Evolutionary conservation across 1,284 basidiomycete genomes (phyloP).

Genomic region (Gomphus sp.): DNA sequence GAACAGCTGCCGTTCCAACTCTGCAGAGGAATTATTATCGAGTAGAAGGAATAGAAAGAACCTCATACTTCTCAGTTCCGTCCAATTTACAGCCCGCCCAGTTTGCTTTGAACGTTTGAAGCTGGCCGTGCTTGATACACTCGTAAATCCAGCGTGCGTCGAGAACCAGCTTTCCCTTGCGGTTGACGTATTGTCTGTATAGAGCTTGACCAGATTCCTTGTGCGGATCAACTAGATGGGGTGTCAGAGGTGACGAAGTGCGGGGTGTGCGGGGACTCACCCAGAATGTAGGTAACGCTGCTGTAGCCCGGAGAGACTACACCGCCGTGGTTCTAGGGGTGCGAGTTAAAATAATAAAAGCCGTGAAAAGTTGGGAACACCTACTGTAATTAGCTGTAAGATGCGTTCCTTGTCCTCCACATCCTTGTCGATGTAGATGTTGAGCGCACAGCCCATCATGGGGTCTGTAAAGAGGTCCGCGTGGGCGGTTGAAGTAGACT

Average conservation of each 20-base stretch:
- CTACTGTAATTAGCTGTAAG: slow-evolving; percentile 52
- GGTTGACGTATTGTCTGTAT: slow-evolving; percentile 63
- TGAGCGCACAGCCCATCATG: slow-evolving; percentile 64
- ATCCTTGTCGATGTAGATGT: slow-evolving; percentile 71
- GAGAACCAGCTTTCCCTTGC: slow-evolving; percentile 70
- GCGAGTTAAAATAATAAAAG: background rate
- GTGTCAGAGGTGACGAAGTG: slow-evolving; percentile 15
- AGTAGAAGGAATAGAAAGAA: background rate
- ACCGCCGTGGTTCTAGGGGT: slow-evolving; percentile 61
- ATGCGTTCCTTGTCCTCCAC: slow-evolving; percentile 58
- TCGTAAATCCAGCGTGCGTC: slow-evolving; percentile 63
- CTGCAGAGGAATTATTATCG: background rate
- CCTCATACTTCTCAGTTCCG: slow-evolving; percentile 54
- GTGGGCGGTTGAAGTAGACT: background rate
- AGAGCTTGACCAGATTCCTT: slow-evolving; percentile 72
- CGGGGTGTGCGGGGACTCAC: slow-evolving; percentile 29
- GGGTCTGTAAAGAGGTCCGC: slow-evolving; percentile 63
- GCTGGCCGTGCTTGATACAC: slow-evolving; percentile 52
- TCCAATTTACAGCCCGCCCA: slow-evolving; percentile 73
- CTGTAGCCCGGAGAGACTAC: slow-evolving; percentile 63
- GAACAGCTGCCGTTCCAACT: slow-evolving; percentile 6
- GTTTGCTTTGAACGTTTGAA: slow-evolving; percentile 64
- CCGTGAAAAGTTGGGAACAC: slow-evolving; percentile 19
- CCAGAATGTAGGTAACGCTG: slow-evolving; percentile 65
- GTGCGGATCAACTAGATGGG: slow-evolving; percentile 54